phyloP scores from a whole-genome alignment of 164 flowering plant genomes.

The Annona squamosa region DNA sequence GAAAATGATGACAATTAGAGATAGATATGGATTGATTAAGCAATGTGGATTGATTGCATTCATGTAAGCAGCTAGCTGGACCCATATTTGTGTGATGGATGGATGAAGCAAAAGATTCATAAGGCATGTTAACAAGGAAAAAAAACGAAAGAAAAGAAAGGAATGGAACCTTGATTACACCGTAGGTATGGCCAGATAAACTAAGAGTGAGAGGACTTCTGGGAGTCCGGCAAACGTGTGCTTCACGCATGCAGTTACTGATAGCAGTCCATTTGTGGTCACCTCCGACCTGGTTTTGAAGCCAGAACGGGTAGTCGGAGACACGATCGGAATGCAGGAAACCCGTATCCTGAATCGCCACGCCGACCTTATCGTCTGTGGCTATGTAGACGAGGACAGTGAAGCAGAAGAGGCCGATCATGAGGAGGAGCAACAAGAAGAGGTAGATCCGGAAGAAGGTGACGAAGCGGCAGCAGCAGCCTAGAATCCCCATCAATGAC shows the following conservation, averaged over 20 bases:
- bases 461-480: conserved; percentile 26
- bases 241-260: conserved; percentile 44
- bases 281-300: conserved; percentile 36
- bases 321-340: conserved; percentile 28
- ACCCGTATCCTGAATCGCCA: conserved; percentile 30
- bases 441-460: conserved; percentile 37
- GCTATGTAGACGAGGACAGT: conserved; percentile 39
- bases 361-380: conserved; percentile 46
- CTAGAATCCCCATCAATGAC: conserved; percentile 36
- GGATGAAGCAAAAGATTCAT: no score
- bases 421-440: conserved; percentile 27
- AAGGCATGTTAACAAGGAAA: no score
- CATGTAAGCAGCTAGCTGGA: no score
- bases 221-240: conserved; percentile 27
- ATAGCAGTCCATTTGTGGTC: conserved; percentile 40
- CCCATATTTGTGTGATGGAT: no score
- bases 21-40: no score
- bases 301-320: conserved; percentile 59
- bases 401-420: conserved; percentile 32
- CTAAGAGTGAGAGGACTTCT: neutral
- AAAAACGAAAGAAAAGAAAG: no score
- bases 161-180: no score
- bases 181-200: no score
- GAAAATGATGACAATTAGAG: no score
- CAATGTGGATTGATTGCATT: no score